phyloP scores from a whole-genome alignment of 177 flowering plant genomes.

The Vitis hybrid region DNA sequence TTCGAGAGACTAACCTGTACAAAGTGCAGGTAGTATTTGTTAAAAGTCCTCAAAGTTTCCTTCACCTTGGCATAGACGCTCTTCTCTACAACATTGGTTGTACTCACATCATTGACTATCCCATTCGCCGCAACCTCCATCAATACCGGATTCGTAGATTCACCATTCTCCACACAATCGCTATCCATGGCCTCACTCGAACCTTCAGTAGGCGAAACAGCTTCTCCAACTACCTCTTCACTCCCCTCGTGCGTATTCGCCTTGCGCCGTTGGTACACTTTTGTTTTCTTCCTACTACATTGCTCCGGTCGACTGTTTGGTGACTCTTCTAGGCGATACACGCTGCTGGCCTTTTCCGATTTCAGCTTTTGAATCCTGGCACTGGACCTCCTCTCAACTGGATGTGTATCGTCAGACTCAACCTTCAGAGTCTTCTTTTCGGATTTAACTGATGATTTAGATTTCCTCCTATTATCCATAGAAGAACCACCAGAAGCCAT shows the following conservation, averaged over 20 bases:
- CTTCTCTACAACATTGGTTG: slow-evolving; percentile 19
- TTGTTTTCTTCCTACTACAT: too few relatives aligned
- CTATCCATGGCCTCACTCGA: neutral
- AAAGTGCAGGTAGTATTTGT: slow-evolving; percentile 59
- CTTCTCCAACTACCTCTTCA: too few relatives aligned
- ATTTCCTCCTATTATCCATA: neutral
- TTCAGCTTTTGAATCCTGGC: too few relatives aligned
- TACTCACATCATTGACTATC: neutral
- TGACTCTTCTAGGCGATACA: too few relatives aligned
- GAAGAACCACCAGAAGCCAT: neutral
- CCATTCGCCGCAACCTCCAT: neutral
- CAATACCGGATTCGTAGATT: too few relatives aligned
- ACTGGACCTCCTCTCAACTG: too few relatives aligned
- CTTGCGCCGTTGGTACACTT: neutral
- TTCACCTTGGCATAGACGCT: slow-evolving; percentile 45
- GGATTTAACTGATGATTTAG: neutral
- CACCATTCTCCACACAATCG: neutral
- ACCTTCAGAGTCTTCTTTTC: neutral
- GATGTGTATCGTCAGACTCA: neutral
- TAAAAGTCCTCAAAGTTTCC: slow-evolving; percentile 58
- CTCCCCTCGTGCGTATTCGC: neutral
- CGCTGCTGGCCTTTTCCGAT: too few relatives aligned
- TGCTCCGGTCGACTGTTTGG: too few relatives aligned
- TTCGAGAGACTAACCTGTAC: slow-evolving; percentile 49
- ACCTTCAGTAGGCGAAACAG: too few relatives aligned